These are phyloP conservation scores for Trametes meyenii DNA, from an alignment of 768 basidiomycete genomes.

Conservation along the genomic window DNA sequence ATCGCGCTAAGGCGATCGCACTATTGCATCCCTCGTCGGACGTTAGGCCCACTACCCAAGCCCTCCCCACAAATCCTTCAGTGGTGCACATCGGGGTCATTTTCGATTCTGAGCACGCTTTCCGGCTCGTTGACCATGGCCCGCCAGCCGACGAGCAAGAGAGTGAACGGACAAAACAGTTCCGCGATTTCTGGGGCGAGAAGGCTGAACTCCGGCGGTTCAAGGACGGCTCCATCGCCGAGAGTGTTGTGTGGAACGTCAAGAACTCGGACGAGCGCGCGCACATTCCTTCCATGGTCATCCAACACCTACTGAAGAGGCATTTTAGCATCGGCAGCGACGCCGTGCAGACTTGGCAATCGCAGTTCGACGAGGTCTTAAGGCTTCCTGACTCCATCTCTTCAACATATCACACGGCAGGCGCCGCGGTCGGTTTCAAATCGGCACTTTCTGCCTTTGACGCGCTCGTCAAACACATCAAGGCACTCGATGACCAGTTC, in stretches of 20 bases:
- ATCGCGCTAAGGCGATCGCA: conserved; percentile 66
- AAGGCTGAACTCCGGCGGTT: conserved; percentile 93
- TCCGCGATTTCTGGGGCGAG: conserved; percentile 87
- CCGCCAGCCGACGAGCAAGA: conserved; percentile 72
- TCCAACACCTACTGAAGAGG: conserved; percentile 68
- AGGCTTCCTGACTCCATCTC: conserved; percentile 60
- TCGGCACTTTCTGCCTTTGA: conserved; percentile 81
- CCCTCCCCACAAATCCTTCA: conserved; percentile 52
- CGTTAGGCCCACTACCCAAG: conserved; percentile 53
- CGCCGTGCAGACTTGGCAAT: conserved; percentile 61
- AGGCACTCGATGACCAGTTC: conserved; percentile 67
- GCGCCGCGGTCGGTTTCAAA: conserved; percentile 62
- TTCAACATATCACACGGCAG: conserved; percentile 39
- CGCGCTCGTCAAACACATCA: conserved; percentile 71
- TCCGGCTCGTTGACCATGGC: conserved; percentile 90
- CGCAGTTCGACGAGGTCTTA: conserved; percentile 58
- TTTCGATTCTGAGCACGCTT: conserved; percentile 70
- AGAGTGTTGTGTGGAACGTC: conserved; percentile 97
- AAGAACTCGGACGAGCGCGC: conserved; percentile 77
- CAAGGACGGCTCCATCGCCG: conserved; percentile 90
- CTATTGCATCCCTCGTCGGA: conserved; percentile 56
- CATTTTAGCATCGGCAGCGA: conserved; percentile 71
- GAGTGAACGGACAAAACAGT: conserved; percentile 52
- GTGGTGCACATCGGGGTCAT: conserved; percentile 74
- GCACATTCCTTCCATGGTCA: conserved; percentile 74